Conservation (phyloP, 2,329 filamentous ascomycete species). For the Periconia macrospinosa region DNA sequence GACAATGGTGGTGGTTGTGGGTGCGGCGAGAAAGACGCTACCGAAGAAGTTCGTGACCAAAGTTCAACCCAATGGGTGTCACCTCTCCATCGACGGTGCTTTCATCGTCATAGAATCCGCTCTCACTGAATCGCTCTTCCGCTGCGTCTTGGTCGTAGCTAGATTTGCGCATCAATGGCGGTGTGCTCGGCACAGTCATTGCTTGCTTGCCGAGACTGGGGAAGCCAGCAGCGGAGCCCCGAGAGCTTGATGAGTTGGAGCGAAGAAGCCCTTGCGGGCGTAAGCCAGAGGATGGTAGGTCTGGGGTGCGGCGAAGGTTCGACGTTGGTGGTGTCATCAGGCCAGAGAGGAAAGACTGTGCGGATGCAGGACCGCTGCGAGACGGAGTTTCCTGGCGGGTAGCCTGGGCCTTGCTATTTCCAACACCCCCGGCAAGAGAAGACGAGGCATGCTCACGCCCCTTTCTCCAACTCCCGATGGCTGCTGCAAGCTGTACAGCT, state of each 20-base stretch:
- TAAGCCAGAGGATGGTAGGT: slow-evolving; percentile 41
- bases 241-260: slow-evolving; percentile 31
- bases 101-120: slow-evolving; percentile 54
- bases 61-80: slow-evolving; percentile 37
- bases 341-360: slow-evolving; percentile 71
- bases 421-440: slow-evolving; percentile 36
- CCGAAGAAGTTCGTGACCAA: slow-evolving; percentile 30
- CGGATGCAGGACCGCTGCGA: slow-evolving; percentile 47
- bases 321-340: slow-evolving; percentile 89
- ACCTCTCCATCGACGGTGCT: slow-evolving; percentile 47
- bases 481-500: slow-evolving; percentile 88
- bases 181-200: slow-evolving; percentile 45
- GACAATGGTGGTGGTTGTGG: not conserved
- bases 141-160: slow-evolving; percentile 64
- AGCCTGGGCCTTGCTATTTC: slow-evolving; percentile 27
- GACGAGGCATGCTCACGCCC: slow-evolving; percentile 55
- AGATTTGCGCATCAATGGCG: slow-evolving; percentile 58
- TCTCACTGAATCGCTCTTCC: slow-evolving; percentile 50
- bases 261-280: slow-evolving; percentile 27
- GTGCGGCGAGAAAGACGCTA: not conserved
- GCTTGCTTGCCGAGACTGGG: slow-evolving; percentile 31
- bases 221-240: slow-evolving; percentile 33
- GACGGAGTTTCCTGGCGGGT: slow-evolving; percentile 38
- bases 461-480: slow-evolving; percentile 94
- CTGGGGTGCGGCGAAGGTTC: slow-evolving; percentile 65